phyloP scores from a whole-genome alignment of 2,329 filamentous ascomycete genomes.

The Rhytidhysteron rufulum region DNA sequence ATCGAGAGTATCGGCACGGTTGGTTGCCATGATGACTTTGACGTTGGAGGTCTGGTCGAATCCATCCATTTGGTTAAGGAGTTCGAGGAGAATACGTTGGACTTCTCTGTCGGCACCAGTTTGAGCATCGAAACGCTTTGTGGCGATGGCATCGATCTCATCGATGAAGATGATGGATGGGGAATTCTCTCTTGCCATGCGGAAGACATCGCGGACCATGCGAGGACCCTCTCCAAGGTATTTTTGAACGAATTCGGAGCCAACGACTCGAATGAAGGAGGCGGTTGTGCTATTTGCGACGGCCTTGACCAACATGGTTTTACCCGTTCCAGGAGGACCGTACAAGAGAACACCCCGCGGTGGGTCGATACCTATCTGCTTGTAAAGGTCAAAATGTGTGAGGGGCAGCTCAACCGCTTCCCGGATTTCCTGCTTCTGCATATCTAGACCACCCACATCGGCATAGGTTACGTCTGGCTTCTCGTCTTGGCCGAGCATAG shows the following conservation, averaged over 20 bases:
- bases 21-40: slow-evolving; percentile 99
- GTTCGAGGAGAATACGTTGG: slow-evolving; percentile 93
- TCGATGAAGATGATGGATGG: slow-evolving; percentile 99
- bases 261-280: slow-evolving; percentile 96
- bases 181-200: slow-evolving; percentile 97
- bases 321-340: slow-evolving; percentile 91
- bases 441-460: slow-evolving; percentile 94
- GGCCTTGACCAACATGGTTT: slow-evolving; percentile 97
- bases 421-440: slow-evolving; percentile 99
- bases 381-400: slow-evolving; percentile 97
- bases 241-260: slow-evolving; percentile 98
- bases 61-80: slow-evolving; percentile 99
- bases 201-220: slow-evolving; percentile 98
- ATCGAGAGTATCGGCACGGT: slow-evolving; percentile 94
- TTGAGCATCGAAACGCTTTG: slow-evolving; percentile 98
- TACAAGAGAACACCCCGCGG: slow-evolving; percentile 95
- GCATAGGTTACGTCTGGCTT: slow-evolving; percentile 98
- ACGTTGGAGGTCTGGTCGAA: slow-evolving; percentile 99
- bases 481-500: slow-evolving; percentile 94
- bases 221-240: slow-evolving; percentile 96
- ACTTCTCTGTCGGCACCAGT: slow-evolving; percentile 97
- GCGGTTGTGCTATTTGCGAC: slow-evolving; percentile 98
- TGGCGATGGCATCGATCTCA: slow-evolving; percentile 97
- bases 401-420: slow-evolving; percentile 96
- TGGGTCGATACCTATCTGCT: slow-evolving; percentile 98